phyloP scores from a whole-genome alignment of 2,329 filamentous ascomycete genomes.

The Ophiostoma montium region DNA sequence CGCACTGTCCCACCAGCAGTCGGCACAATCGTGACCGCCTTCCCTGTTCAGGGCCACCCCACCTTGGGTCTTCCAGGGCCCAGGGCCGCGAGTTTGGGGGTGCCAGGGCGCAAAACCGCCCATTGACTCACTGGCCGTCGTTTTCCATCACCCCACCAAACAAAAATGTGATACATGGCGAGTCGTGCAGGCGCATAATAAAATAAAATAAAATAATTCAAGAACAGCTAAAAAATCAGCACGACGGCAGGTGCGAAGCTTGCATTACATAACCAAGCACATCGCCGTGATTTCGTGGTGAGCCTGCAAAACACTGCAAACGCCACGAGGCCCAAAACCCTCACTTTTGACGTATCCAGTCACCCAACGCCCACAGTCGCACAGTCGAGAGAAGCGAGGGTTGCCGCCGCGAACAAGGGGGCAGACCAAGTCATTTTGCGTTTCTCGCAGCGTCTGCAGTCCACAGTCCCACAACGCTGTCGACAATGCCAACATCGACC shows the following conservation, averaged over 20 bases:
- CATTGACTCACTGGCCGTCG: background rate
- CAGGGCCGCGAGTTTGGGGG: background rate
- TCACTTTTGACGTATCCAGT: background rate
- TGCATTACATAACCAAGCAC: background rate
- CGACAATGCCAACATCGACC: constrained; percentile 11
- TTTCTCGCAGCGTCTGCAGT: constrained; percentile 4
- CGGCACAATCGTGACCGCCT: constrained; percentile 15
- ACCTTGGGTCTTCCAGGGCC: constrained; percentile 10
- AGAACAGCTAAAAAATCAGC: constrained; percentile 1
- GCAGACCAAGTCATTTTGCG: constrained; percentile 6
- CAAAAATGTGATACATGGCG: no score
- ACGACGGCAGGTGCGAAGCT: background rate
- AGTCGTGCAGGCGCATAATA: no score
- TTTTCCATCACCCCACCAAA: background rate
- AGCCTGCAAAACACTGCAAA: constrained; percentile 1
- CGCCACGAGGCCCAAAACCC: constrained; percentile 2
- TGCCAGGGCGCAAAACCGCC: background rate
- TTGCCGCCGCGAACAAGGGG: constrained; percentile 8
- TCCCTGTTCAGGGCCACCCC: constrained; percentile 9
- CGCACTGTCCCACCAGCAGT: constrained; percentile 3
- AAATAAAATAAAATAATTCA: background rate
- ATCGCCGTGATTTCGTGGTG: background rate
- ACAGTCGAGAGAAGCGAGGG: constrained; percentile 6
- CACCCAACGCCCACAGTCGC: constrained; percentile 1
- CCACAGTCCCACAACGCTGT: background rate